A percentile compares a stretch with the other conserved stretches of the same genome.
Evolutionary conservation across 495 filamentous ascomycete genomes (phyloP).

Genomic region (Hypoxylon fuscum): DNA sequence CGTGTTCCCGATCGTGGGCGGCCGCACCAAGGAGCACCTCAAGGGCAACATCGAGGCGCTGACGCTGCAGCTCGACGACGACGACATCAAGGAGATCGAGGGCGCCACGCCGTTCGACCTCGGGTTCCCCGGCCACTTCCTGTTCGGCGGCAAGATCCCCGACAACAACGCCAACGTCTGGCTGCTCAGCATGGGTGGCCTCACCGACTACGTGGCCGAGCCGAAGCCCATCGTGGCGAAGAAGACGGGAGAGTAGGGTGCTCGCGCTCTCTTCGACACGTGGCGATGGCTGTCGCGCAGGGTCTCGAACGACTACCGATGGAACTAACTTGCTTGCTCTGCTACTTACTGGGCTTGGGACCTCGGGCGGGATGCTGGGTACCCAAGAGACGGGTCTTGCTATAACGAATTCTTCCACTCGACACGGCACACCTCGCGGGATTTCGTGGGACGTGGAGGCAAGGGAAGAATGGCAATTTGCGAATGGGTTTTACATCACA

Average conservation of each 20-base stretch:
- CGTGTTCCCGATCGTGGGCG: constrained; percentile 79
- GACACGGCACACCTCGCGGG: too few relatives aligned
- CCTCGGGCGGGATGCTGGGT: too few relatives aligned
- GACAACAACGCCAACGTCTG: constrained; percentile 53
- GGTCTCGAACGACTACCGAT: neutral
- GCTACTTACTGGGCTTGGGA: too few relatives aligned
- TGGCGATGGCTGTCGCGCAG: constrained; percentile 30
- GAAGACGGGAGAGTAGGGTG: constrained; percentile 45
- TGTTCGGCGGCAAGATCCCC: constrained; percentile 53
- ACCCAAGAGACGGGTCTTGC: too few relatives aligned
- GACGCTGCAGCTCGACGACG: constrained; percentile 60
- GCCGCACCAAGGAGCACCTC: constrained; percentile 65
- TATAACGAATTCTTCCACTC: too few relatives aligned
- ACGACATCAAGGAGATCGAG: constrained; percentile 74
- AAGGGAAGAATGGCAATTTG: too few relatives aligned
- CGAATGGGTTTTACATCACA: too few relatives aligned
- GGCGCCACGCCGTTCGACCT: constrained; percentile 66
- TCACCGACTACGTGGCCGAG: constrained; percentile 55
- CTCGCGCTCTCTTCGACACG: constrained; percentile 19
- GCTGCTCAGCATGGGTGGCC: constrained; percentile 54
- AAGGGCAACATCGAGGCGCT: constrained; percentile 75
- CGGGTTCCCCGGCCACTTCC: constrained; percentile 67
- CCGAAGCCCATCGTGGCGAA: constrained; percentile 45
- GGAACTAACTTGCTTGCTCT: too few relatives aligned
- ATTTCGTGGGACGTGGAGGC: too few relatives aligned